Evolutionary conservation across 495 filamentous ascomycete species (phyloP), one percentile per base, ranked within the genome.

Genomic region (Penicillium atrosanguineum): DNA sequence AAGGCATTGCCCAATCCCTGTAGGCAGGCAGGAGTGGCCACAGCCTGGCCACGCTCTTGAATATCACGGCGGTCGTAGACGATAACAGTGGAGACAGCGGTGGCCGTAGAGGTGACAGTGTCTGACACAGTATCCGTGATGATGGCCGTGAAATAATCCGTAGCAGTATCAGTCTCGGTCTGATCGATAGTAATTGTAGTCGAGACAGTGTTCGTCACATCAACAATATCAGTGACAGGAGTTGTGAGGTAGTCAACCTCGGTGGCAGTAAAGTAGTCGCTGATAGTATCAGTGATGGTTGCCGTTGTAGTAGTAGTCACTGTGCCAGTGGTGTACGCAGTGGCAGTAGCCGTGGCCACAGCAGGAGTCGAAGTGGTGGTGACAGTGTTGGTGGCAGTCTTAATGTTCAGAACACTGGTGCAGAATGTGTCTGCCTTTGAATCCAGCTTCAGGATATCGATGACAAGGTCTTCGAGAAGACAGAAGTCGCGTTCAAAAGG

Each of bases 81-180:
- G 21, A 45, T 45, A 45, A 14, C 21, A 6, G 43, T 45, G 6
- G 43, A 26, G 23, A 21, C 25, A n/a, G 43, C 25, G 18, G 43
- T 28, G 20, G 15, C 43, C 7, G n/a, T 26, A 6, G 43, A 45
- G 11, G 29, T 28, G 21, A 45, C 43, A 7, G 43, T 45, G 21
- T 28, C 18, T n/a, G 43, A 28, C 7, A 45, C 43, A 26, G 18
- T 28, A 6, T 45, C 21, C 20, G 43, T 45, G 8, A 45, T n/a
- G 15, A 16, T 45, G 29, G 43, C 43, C 25, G 43, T 45, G 6
- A 45, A 45, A 20, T 26, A 23, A 21, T 45, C 21, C 23, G 43
- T 45, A n/a, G 29, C 29, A 45, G 43, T 45, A 26, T 19, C 43
- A 45, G 43, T 45, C 25, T 45, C 43, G 29, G 43, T 45, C n/a